Base-by-base conservation (phyloP, 352 stramenopile species). In the Pythium chondricola region DNA sequence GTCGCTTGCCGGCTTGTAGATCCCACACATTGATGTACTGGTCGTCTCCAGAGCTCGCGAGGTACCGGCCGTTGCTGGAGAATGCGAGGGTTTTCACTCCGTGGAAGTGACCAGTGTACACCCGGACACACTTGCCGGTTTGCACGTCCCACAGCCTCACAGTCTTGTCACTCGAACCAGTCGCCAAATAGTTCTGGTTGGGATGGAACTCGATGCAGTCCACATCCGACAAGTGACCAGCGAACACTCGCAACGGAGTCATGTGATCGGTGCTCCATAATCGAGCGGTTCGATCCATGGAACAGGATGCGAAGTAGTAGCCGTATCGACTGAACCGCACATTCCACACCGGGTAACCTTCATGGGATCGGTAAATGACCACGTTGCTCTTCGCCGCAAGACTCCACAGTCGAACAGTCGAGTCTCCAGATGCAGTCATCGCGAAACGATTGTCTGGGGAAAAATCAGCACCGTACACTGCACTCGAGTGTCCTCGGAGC, bases 111-210 rank as follows among this genome's bases (percentile, higher is more conserved):
- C 91, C 93, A 39, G 82, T 94, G 57, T 98, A 86, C 31, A 98
- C 70, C 30, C 93, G 88, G 3, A 98, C 70, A 65, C 90, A 98
- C 48, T 85, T 82, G 35, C 89, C 93, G 13, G 73, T 92, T 48
- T 97, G 87, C 30, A 98, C 83, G 63, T 98, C 93, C 92, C 91
- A 98, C 10, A 98, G 67, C 27, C 95, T 73, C 43, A 94, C 86
- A 0, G 91, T 97, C 66, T 97, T 97, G 64, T 98, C 95, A 48
- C 92, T 95, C 22, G 83, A 95, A 6, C 86, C 92, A 14, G 93
- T 98, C 14, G 93, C 69, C 22, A 98, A 45, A 53, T 98, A 98
- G 63, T 98, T 96, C 70, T 92, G 89, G 57, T 98, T 98, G 6
- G 95, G 93, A 63, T 98, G 93, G 65, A 96, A 98, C 10, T 75